Conservation (phyloP, 371 early-diverging fungal genomes). For the Mucor racemosus region DNA sequence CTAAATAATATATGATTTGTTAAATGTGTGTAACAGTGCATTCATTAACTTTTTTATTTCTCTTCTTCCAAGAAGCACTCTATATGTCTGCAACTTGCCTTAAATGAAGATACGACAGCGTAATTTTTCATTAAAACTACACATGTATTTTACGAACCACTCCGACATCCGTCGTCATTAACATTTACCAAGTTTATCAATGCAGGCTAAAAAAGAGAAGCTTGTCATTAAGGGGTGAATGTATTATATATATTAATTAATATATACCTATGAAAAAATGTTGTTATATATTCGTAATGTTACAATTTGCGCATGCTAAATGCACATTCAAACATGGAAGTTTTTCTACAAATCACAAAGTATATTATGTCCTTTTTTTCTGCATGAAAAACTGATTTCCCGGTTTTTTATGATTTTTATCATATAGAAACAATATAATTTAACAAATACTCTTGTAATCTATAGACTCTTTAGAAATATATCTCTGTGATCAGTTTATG, state of each 20-base stretch:
- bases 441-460: background rate
- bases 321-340: background rate
- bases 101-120: background rate
- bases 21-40: background rate
- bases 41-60: background rate
- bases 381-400: background rate
- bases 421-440: background rate
- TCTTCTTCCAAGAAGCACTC: background rate
- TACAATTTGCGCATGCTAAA: background rate
- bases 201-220: too few relatives aligned
- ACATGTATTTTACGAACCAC: background rate
- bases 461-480: background rate
- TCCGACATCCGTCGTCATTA: background rate
- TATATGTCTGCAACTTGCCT: background rate
- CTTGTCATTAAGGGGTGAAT: background rate
- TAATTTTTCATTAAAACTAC: background rate
- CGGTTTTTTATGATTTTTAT: too few relatives aligned
- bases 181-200: background rate
- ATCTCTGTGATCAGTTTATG: background rate
- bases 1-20: slow-evolving; percentile 3
- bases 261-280: background rate
- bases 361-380: background rate
- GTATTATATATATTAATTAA: background rate
- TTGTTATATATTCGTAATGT: background rate
- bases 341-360: background rate